A percentile compares a stretch with the other conserved stretches of the same genome.
Conservation (phyloP, 2,329 filamentous ascomycete genomes). For the Talaromyces marneffei region DNA sequence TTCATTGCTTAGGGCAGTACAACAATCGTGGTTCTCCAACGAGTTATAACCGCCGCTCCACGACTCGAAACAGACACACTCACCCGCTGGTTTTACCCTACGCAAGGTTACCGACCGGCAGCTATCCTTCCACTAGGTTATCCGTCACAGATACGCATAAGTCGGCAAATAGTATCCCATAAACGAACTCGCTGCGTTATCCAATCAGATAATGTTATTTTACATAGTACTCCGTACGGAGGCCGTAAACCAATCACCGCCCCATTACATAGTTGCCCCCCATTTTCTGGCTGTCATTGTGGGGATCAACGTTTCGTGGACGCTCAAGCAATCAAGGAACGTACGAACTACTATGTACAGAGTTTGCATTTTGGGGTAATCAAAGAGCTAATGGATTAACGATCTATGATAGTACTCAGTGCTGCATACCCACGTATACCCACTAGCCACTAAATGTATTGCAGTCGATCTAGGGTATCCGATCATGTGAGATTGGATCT, state of each 20-base stretch:
- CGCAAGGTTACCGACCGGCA: conserved; percentile 35
- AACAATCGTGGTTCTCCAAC: conserved; percentile 51
- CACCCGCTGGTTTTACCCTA: conserved; percentile 31
- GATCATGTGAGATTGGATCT: conserved; percentile 22
- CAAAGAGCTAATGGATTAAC: background rate
- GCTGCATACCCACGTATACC: background rate
- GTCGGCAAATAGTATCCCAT: background rate
- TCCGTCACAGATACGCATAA: conserved; percentile 35
- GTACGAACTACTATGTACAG: background rate
- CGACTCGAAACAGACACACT: conserved; percentile 52
- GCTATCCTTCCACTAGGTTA: conserved; percentile 37
- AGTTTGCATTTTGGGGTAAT: background rate
- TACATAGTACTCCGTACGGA: no score
- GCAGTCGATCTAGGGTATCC: conserved; percentile 10
- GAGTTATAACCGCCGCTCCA: conserved; percentile 49
- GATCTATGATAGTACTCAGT: background rate
- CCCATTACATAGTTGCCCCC: background rate
- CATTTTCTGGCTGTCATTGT: background rate
- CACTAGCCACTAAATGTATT: conserved; percentile 5
- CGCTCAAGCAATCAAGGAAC: background rate
- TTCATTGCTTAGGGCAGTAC: conserved; percentile 49
- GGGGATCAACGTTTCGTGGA: background rate
- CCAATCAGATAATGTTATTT: background rate
- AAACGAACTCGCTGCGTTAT: background rate
- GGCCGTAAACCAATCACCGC: background rate